Evolutionary conservation across 139 green algal genomes (phyloP).

Genomic region (Coelastrella sp.): DNA sequence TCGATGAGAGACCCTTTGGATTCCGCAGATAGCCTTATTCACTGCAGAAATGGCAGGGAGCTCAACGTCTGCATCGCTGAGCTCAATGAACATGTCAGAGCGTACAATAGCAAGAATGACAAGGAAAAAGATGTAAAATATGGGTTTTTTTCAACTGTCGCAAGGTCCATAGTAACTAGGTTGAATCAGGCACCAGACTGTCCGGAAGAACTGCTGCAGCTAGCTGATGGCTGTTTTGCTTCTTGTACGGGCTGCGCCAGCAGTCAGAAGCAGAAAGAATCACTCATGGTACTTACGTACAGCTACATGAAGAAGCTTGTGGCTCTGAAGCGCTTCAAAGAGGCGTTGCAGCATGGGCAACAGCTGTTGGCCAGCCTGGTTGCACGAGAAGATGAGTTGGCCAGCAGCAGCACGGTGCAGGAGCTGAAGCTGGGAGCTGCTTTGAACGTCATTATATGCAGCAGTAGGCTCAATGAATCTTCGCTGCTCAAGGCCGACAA

Average conservation of each 20-base stretch:
- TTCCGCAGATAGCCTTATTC: neutral
- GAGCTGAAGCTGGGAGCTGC: constrained; percentile 27
- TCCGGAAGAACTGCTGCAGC: neutral
- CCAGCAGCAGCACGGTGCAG: neutral
- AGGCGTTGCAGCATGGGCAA: constrained; percentile 48
- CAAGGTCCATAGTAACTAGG: neutral
- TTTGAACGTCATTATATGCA: constrained; percentile 44
- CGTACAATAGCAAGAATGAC: neutral
- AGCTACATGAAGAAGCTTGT: constrained; percentile 53
- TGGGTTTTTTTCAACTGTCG: neutral
- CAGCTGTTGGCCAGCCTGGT: constrained; percentile 41
- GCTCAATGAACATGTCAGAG: too few relatives aligned
- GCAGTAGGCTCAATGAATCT: neutral
- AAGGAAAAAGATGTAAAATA: neutral
- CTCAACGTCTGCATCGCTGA: neutral
- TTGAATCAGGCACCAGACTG: constrained; percentile 5
- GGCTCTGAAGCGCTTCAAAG: neutral
- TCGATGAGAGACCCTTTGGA: neutral
- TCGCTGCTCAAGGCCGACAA: neutral
- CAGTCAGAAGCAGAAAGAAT: neutral
- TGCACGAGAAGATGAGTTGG: too few relatives aligned
- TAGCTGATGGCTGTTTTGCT: constrained; percentile 8
- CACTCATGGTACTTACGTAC: constrained; percentile 54
- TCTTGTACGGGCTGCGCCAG: neutral
- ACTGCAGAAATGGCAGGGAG: neutral